Evolutionary conservation across 1,284 basidiomycete genomes (phyloP).

Genomic region (Meira miltonrushii): DNA sequence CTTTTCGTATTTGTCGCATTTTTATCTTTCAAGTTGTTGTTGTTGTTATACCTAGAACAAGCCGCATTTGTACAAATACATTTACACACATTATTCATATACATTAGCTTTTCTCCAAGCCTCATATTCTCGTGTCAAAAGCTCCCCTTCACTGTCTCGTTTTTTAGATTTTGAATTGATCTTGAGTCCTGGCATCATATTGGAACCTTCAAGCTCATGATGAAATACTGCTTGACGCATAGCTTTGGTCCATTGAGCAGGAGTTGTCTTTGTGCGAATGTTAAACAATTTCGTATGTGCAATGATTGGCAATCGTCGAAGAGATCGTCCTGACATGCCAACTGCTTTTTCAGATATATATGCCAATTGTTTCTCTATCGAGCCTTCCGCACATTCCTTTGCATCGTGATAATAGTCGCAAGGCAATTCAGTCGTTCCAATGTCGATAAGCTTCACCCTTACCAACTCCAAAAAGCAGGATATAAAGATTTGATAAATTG

Average conservation of each 20-base stretch:
- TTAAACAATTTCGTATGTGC: conserved; percentile 76
- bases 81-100: too few relatives aligned
- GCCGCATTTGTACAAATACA: too few relatives aligned
- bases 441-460: conserved; percentile 57
- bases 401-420: not conserved
- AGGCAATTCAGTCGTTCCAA: conserved; percentile 56
- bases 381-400: not conserved
- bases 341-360: not conserved
- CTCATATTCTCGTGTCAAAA: too few relatives aligned
- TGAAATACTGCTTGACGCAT: conserved; percentile 21
- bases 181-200: too few relatives aligned
- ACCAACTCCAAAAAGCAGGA: conserved; percentile 77
- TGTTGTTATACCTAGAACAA: too few relatives aligned
- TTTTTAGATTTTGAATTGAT: too few relatives aligned
- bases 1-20: too few relatives aligned
- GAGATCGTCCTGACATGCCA: conserved; percentile 78
- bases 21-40: too few relatives aligned
- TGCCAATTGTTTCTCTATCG: conserved; percentile 4
- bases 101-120: too few relatives aligned
- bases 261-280: conserved; percentile 13
- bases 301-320: conserved; percentile 82
- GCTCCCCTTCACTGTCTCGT: too few relatives aligned
- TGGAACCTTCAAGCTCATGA: too few relatives aligned
- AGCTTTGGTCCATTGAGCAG: conserved; percentile 28
- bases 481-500: conserved; percentile 87